Conservation (phyloP, 768 basidiomycete genomes). For the Mycena pura region DNA sequence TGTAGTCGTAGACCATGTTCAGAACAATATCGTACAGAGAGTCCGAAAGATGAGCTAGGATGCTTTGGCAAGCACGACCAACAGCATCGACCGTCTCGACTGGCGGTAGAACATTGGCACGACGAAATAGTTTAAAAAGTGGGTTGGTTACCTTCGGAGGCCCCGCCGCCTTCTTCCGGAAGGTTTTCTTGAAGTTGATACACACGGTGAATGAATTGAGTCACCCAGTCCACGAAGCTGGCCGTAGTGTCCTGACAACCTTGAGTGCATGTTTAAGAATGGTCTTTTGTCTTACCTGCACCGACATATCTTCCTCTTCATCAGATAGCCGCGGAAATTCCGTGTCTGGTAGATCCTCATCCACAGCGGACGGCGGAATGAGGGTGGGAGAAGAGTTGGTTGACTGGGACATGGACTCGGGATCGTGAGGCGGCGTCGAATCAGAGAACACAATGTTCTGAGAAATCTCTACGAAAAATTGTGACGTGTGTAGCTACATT, state of each 20-base stretch:
- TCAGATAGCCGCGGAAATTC: slow-evolving; percentile 51
- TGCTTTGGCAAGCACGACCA: slow-evolving; percentile 75
- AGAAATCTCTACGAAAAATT: slow-evolving; percentile 76
- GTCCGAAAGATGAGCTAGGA: slow-evolving; percentile 77
- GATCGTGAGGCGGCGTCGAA: slow-evolving; percentile 34
- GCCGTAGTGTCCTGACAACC: slow-evolving; percentile 63
- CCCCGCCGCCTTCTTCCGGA: slow-evolving; percentile 80
- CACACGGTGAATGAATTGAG: slow-evolving; percentile 80
- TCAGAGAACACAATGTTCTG: slow-evolving; percentile 76
- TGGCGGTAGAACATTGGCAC: too few species aligned
- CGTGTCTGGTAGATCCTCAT: slow-evolving; percentile 47
- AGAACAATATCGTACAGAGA: slow-evolving; percentile 80
- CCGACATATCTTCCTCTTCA: slow-evolving; percentile 73
- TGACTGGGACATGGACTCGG: slow-evolving; percentile 41
- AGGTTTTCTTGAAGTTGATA: slow-evolving; percentile 85
- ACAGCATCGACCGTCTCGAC: slow-evolving; percentile 82
- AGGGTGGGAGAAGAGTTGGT: slow-evolving; percentile 33
- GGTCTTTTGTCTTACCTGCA: slow-evolving; percentile 48
- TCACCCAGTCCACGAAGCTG: slow-evolving; percentile 82
- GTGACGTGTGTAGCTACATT: slow-evolving; percentile 70
- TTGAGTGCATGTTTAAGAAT: background rate
- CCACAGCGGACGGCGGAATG: slow-evolving; percentile 43
- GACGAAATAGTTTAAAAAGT: too few species aligned
- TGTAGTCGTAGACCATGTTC: slow-evolving; percentile 85
- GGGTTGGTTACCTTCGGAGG: slow-evolving; percentile 76